A percentile compares a stretch with the other conserved stretches of the same genome.
phyloP scores from a whole-genome alignment of 306 rosid species.

The Gynostemma pentaphyllum region DNA sequence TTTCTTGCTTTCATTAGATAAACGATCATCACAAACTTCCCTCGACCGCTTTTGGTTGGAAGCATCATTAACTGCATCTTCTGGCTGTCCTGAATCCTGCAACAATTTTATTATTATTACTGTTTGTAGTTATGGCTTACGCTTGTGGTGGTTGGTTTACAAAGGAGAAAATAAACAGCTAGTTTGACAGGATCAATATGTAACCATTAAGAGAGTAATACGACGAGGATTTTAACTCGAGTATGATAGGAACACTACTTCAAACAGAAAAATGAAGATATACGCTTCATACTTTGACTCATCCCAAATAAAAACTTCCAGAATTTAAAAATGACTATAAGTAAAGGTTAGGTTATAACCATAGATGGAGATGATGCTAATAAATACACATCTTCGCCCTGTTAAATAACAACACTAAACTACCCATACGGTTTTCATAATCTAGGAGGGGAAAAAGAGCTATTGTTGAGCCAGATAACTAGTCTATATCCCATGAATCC shows the following conservation, averaged over 20 bases:
- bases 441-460: too few relatives aligned
- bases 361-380: neutral
- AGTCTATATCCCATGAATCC: too few relatives aligned
- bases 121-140: neutral
- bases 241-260: neutral
- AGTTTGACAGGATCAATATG: neutral
- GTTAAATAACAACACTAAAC: too few relatives aligned
- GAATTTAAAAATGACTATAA: neutral
- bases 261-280: neutral
- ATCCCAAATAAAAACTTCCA: neutral
- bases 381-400: too few relatives aligned
- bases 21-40: constrained; percentile 3
- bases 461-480: too few relatives aligned
- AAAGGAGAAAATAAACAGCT: neutral
- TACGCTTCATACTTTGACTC: neutral
- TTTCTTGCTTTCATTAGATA: constrained; percentile 13
- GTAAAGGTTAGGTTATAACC: neutral
- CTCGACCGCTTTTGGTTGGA: constrained; percentile 16
- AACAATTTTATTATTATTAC: neutral
- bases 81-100: constrained; percentile 34
- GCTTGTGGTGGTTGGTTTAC: too few relatives aligned
- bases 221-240: too few relatives aligned
- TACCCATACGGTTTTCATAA: too few relatives aligned
- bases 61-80: constrained; percentile 6
- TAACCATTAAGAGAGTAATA: too few relatives aligned